Conservation (phyloP, 441 rosid genomes). For the Pelargonium cotyledonis region DNA sequence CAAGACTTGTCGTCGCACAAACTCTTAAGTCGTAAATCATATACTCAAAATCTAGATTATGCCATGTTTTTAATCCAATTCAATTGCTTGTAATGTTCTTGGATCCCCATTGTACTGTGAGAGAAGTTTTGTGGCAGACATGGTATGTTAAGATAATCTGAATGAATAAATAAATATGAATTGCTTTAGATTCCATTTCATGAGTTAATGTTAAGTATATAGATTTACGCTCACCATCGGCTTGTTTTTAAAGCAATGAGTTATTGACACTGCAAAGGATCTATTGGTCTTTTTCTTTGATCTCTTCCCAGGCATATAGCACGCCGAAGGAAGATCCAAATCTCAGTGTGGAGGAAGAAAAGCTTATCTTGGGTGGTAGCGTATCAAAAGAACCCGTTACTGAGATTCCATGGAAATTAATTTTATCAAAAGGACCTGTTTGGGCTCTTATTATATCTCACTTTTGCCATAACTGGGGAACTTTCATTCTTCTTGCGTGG, state of each 20-base stretch:
- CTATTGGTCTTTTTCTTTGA: constrained; percentile 13
- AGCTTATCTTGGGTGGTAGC: constrained; percentile 56
- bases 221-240: background rate
- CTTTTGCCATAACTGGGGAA: constrained; percentile 99
- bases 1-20: background rate
- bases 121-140: background rate
- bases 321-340: constrained; percentile 81
- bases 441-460: constrained; percentile 97
- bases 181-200: background rate
- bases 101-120: background rate
- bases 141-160: background rate
- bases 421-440: constrained; percentile 86
- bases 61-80: background rate
- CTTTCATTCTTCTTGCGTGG: constrained; percentile 93
- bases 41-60: background rate
- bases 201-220: background rate
- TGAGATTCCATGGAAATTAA: constrained; percentile 88
- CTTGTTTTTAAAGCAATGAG: background rate
- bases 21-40: background rate
- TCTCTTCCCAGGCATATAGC: constrained; percentile 67
- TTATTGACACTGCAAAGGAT: background rate
- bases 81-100: background rate
- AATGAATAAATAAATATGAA: too few species aligned
- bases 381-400: constrained; percentile 71
- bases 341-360: constrained; percentile 59